Percentiles rank a stretch among this genome's conserved stretches.
phyloP scores from a whole-genome alignment of 2,329 filamentous ascomycete genomes.

The Monosporascus cannonballus region DNA sequence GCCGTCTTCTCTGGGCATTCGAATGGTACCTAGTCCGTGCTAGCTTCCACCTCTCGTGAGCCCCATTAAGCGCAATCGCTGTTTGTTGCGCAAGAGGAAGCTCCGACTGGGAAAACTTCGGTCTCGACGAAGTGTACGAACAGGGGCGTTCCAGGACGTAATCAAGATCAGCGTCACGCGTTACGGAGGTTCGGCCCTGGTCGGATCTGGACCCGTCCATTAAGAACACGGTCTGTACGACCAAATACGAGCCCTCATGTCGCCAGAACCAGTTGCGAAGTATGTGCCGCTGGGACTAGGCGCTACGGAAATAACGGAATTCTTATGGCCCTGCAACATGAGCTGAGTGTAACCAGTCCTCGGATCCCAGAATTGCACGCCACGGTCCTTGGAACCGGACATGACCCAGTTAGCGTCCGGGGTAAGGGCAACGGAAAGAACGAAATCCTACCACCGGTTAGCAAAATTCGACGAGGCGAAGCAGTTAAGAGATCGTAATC shows the following conservation, averaged over 20 bases:
- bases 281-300: slow-evolving; percentile 82
- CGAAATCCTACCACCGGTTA: slow-evolving; percentile 67
- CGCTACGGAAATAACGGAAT: slow-evolving; percentile 95
- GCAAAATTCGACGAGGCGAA: slow-evolving; percentile 4
- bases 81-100: too few relatives aligned
- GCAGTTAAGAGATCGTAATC: neutral
- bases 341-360: slow-evolving; percentile 88
- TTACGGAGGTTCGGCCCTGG: too few relatives aligned
- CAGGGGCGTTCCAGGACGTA: too few relatives aligned
- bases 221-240: slow-evolving; percentile 57
- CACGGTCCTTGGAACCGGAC: slow-evolving; percentile 93
- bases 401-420: slow-evolving; percentile 95
- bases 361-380: slow-evolving; percentile 98
- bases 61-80: too few relatives aligned
- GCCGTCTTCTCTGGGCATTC: too few relatives aligned
- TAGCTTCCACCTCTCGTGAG: too few relatives aligned
- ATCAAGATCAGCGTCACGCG: too few relatives aligned
- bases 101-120: too few relatives aligned
- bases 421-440: slow-evolving; percentile 89
- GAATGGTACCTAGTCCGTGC: too few relatives aligned
- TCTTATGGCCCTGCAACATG: slow-evolving; percentile 98
- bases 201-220: too few relatives aligned
- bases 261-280: slow-evolving; percentile 94
- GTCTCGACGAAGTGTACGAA: too few relatives aligned
- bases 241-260: slow-evolving; percentile 98